Conservation (phyloP, 2,329 filamentous ascomycete genomes). For the Sclerotiophoma versabilis region DNA sequence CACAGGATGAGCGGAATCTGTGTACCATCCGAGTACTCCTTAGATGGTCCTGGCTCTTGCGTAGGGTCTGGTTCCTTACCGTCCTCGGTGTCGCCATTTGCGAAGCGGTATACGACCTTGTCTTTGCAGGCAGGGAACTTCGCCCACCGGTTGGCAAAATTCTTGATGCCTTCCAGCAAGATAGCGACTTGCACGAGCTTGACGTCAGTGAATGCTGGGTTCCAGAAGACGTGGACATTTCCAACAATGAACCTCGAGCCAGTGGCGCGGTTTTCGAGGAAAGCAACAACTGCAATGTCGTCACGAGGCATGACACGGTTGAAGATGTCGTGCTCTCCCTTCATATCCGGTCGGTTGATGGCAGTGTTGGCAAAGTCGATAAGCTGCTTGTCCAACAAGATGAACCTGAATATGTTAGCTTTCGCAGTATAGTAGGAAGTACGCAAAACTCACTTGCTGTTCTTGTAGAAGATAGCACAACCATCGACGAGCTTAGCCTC, state of each 20-base stretch:
- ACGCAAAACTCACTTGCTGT: constrained; percentile 69
- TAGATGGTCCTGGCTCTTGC: constrained; percentile 76
- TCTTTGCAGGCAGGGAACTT: constrained; percentile 81
- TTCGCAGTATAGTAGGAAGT: background rate
- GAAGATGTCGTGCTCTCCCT: constrained; percentile 96
- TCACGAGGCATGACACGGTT: constrained; percentile 98
- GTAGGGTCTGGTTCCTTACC: constrained; percentile 60
- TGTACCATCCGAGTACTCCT: constrained; percentile 83
- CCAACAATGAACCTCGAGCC: constrained; percentile 92
- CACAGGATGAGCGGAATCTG: constrained; percentile 92
- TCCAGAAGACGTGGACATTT: constrained; percentile 96
- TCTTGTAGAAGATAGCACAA: constrained; percentile 96
- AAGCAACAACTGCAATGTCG: constrained; percentile 90
- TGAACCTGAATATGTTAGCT: constrained; percentile 60
- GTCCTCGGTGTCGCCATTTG: constrained; percentile 58
- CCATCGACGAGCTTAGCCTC: constrained; percentile 92
- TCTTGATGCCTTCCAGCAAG: constrained; percentile 88
- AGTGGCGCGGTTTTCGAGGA: constrained; percentile 89
- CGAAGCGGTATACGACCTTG: constrained; percentile 65
- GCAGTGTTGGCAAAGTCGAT: constrained; percentile 91
- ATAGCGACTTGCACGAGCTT: constrained; percentile 97
- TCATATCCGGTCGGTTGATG: constrained; percentile 95
- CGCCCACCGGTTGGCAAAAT: constrained; percentile 83
- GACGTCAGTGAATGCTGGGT: constrained; percentile 87
- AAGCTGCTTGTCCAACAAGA: constrained; percentile 90